Conservation (phyloP, 2,329 filamentous ascomycete genomes). For the Stenocarpella maydis region DNA sequence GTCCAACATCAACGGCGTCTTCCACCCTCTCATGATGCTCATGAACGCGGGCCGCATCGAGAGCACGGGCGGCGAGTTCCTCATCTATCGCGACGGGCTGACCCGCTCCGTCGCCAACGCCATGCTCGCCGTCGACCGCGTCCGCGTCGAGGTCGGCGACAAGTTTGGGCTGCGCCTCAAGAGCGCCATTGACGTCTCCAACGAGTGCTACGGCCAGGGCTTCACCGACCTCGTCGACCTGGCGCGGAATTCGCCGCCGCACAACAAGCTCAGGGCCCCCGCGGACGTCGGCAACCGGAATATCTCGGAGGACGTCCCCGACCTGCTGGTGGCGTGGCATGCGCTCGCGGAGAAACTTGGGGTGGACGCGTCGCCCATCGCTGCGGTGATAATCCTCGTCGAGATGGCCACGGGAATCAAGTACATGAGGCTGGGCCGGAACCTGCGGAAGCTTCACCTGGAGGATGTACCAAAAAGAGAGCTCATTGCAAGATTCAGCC, state of each 20-base stretch:
- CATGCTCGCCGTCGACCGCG: constrained; percentile 38
- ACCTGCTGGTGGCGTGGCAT: constrained; percentile 38
- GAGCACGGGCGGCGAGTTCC: constrained; percentile 39
- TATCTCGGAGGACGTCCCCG: constrained; percentile 39
- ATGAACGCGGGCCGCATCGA: constrained; percentile 43
- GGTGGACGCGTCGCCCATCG: constrained; percentile 38
- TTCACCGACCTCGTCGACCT: constrained; percentile 40
- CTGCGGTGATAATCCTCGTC: constrained; percentile 37
- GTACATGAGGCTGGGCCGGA: constrained; percentile 36
- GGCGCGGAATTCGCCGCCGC: constrained; percentile 38
- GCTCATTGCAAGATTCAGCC: constrained; percentile 15
- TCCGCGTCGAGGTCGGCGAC: constrained; percentile 38
- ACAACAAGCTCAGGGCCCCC: constrained; percentile 39
- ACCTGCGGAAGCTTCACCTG: constrained; percentile 22
- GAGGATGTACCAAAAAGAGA: neutral
- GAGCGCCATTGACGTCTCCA: constrained; percentile 38
- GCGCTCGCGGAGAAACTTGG: constrained; percentile 37
- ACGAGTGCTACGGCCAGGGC: constrained; percentile 40
- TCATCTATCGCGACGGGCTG: constrained; percentile 38
- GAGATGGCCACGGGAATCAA: constrained; percentile 37
- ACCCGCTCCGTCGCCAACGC: constrained; percentile 37
- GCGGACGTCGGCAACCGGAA: constrained; percentile 37
- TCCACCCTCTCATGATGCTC: constrained; percentile 42
- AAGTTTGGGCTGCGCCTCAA: constrained; percentile 38
- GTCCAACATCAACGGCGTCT: constrained; percentile 41